Percentiles rank a stretch among this genome's conserved stretches.
Conservation (phyloP, 257 asterid genomes). For the Solanum piurae region DNA sequence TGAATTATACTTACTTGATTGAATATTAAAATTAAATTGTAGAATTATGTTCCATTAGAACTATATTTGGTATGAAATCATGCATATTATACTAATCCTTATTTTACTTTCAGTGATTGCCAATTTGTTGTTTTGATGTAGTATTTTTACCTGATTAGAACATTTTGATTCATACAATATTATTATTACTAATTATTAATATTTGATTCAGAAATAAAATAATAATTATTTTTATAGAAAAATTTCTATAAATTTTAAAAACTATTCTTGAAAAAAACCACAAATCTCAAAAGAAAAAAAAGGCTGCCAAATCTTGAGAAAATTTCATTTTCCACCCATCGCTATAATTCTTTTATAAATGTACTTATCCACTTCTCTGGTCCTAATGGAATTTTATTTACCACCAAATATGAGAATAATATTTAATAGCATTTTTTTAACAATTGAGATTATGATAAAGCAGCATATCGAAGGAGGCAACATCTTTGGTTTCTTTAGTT, state of each 20-base stretch:
- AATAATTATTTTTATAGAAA: not conserved
- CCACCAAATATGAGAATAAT: no score
- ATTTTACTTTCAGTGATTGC: not conserved
- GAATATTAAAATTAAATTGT: not conserved
- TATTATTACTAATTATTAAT: no score
- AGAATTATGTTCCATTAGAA: not conserved
- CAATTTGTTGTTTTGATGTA: not conserved
- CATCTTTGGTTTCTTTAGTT: no score
- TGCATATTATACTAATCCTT: not conserved
- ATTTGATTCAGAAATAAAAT: no score
- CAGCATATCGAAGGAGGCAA: no score
- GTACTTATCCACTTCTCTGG: no score
- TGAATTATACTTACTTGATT: no score
- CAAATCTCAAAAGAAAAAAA: no score
- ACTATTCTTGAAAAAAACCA: rapidly evolving
- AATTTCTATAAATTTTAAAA: no score
- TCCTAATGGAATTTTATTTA: no score
- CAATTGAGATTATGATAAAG: no score
- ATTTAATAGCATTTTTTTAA: no score
- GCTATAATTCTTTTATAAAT: not conserved
- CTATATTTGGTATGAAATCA: not conserved
- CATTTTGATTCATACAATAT: not conserved
- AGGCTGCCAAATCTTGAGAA: not conserved
- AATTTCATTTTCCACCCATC: not conserved
- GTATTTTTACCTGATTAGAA: not conserved